These are phyloP conservation scores for Wickerhamomyces mucosus DNA, from an alignment of 805 yeast species.

Conservation along the genomic window DNA sequence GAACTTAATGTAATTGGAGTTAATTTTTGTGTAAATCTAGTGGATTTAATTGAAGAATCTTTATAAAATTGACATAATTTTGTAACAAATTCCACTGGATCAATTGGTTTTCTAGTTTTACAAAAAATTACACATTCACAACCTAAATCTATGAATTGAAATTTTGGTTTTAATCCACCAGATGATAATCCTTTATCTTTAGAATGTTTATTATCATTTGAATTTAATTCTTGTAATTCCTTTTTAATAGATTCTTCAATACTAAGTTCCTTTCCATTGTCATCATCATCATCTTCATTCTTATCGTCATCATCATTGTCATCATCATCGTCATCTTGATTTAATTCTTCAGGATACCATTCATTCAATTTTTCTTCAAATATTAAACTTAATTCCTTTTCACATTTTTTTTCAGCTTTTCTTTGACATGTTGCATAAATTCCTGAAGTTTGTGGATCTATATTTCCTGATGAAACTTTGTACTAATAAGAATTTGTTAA, in stretches of 20 bases:
- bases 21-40: constrained; percentile 67
- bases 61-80: constrained; percentile 52
- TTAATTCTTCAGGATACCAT: constrained; percentile 29
- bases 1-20: constrained; percentile 75
- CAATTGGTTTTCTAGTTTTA: constrained; percentile 69
- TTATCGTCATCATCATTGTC: constrained; percentile 23
- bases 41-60: constrained; percentile 43
- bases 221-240: constrained; percentile 53
- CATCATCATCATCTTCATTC: constrained; percentile 12
- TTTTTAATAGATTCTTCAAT: constrained; percentile 69
- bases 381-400: constrained; percentile 58
- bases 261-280: constrained; percentile 33
- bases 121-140: constrained; percentile 83
- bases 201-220: constrained; percentile 2
- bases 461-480: constrained; percentile 36
- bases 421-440: constrained; percentile 84
- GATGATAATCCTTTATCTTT: constrained; percentile 16
- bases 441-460: constrained; percentile 84
- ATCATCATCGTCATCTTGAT: constrained; percentile 7
- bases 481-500: constrained; percentile 16
- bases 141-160: constrained; percentile 53
- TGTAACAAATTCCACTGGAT: constrained; percentile 64
- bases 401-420: constrained; percentile 67
- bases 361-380: constrained; percentile 46
- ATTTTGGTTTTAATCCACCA: constrained; percentile 33